Conservation (phyloP, 2,329 filamentous ascomycete species). For the Clonostachys solani region DNA sequence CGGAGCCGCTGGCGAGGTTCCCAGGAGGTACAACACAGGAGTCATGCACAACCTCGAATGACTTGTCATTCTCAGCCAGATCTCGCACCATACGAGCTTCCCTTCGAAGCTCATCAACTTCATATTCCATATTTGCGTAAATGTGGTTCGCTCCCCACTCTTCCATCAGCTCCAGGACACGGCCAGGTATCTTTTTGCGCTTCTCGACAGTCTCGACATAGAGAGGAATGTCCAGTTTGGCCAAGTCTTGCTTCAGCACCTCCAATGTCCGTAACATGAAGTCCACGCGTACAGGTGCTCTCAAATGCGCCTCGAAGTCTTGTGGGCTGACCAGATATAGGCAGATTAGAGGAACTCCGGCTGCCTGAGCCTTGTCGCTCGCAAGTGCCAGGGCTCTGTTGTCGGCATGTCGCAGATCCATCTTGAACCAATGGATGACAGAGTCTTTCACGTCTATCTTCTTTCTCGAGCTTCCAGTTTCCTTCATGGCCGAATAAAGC, state of each 20-base stretch:
- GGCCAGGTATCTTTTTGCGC: constrained; percentile 54
- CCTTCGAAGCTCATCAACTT: constrained; percentile 81
- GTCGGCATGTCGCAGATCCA: constrained; percentile 69
- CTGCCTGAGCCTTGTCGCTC: constrained; percentile 57
- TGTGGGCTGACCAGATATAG: constrained; percentile 79
- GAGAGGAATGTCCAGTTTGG: constrained; percentile 70
- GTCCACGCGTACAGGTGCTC: constrained; percentile 69
- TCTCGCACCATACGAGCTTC: constrained; percentile 63
- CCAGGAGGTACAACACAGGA: constrained; percentile 80
- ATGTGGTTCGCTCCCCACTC: constrained; percentile 73
- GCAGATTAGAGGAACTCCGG: constrained; percentile 68
- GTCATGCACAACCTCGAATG: constrained; percentile 72
- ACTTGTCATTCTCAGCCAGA: constrained; percentile 59
- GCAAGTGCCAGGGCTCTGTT: constrained; percentile 70
- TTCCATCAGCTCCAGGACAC: constrained; percentile 61
- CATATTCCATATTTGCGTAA: constrained; percentile 84
- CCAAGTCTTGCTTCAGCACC: constrained; percentile 62
- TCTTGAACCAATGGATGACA: constrained; percentile 89
- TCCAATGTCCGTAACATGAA: constrained; percentile 72
- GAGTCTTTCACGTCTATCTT: constrained; percentile 50
- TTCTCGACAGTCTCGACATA: constrained; percentile 68
- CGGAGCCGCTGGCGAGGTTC: constrained; percentile 57
- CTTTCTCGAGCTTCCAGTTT: constrained; percentile 52
- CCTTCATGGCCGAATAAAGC: constrained; percentile 54
- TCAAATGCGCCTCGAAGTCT: constrained; percentile 79